These are phyloP conservation scores for Geosmithia putterillii DNA, from an alignment of 2,329 filamentous ascomycete species.

Conservation along the genomic window DNA sequence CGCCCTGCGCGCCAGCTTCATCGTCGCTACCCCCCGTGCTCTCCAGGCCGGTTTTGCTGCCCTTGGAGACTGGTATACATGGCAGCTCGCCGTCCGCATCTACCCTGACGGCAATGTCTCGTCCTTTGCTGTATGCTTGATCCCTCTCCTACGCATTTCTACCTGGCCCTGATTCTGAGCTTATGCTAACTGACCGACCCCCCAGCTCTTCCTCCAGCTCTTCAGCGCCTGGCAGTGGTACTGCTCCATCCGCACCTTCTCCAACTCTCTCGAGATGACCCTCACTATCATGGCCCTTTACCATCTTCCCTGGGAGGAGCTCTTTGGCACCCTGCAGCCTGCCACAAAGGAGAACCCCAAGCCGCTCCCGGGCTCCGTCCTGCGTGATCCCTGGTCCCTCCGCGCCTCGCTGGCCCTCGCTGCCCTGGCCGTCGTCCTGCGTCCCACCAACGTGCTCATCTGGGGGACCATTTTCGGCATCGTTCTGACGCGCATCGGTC, in stretches of 20 bases:
- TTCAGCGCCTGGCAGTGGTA: constrained; percentile 80
- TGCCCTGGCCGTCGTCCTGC: constrained; percentile 69
- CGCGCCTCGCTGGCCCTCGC: constrained; percentile 60
- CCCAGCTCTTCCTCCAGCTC: constrained; percentile 22
- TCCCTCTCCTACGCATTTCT: neutral
- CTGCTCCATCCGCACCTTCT: constrained; percentile 83
- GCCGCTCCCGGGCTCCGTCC: constrained; percentile 6
- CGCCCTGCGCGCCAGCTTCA: constrained; percentile 47
- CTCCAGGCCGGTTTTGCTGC: constrained; percentile 70
- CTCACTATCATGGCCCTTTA: constrained; percentile 69
- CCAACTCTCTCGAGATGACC: constrained; percentile 86
- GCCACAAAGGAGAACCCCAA: constrained; percentile 26
- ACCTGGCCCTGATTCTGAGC: neutral
- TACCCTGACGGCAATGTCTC: constrained; percentile 52
- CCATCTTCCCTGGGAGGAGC: constrained; percentile 77
- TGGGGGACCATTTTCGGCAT: constrained; percentile 55
- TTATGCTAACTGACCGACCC: no score
- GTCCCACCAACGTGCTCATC: constrained; percentile 80
- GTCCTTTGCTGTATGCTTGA: constrained; percentile 52
- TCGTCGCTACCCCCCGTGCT: constrained; percentile 62
- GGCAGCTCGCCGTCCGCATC: constrained; percentile 62
- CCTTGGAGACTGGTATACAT: constrained; percentile 74
- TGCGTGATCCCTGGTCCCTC: constrained; percentile 12
- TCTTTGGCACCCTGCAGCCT: constrained; percentile 31
- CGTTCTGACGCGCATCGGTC: constrained; percentile 28